phyloP scores from a whole-genome alignment of 257 asterid species.

The Nicotiana sylvestris region DNA sequence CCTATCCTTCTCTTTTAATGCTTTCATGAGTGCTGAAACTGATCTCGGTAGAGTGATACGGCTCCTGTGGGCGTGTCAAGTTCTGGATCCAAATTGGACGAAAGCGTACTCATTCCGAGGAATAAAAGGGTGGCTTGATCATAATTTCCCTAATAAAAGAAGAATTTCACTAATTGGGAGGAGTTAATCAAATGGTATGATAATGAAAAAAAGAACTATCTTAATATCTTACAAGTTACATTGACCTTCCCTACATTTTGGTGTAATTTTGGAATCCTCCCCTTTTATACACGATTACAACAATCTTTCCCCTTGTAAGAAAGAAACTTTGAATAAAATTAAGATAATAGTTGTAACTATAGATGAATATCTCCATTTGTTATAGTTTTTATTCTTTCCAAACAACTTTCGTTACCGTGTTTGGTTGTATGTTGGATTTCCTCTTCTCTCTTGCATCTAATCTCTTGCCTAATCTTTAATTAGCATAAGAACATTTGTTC shows the following conservation, averaged over 20 bases:
- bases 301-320: background rate
- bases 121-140: background rate
- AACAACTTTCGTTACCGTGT: background rate
- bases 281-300: background rate
- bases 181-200: background rate
- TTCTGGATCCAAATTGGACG: too few species aligned
- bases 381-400: background rate
- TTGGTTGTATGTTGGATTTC: background rate
- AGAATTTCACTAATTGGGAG: background rate
- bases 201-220: background rate
- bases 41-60: background rate
- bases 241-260: background rate
- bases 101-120: constrained; percentile 1
- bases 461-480: background rate
- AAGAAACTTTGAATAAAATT: background rate
- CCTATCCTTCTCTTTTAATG: background rate
- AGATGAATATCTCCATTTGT: background rate
- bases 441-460: background rate
- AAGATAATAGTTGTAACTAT: background rate
- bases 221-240: background rate
- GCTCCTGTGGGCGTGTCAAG: too few species aligned
- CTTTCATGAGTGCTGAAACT: background rate
- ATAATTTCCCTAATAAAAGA: background rate
- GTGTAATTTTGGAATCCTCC: background rate
- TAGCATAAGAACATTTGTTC: background rate